Base-by-base conservation (phyloP, 495 filamentous ascomycete species). In the Chaetomium cochliodes region DNA sequence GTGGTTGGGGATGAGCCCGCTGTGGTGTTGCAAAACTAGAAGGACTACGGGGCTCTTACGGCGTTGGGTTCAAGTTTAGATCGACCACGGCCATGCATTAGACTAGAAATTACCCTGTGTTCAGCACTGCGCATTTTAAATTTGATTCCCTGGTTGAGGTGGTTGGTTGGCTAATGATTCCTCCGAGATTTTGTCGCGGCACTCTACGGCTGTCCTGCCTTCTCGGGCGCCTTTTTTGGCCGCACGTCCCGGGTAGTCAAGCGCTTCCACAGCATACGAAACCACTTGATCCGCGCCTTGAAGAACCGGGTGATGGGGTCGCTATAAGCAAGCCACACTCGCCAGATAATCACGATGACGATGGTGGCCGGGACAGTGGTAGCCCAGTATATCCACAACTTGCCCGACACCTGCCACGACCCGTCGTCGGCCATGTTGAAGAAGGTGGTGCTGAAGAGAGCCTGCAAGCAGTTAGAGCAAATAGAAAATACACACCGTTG, bases 361-460 rank as follows among this genome's bases (percentile, higher is more conserved):
- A 72, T 65, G 22, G 69, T 72, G 2, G 63, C 61, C 11, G 69
- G 69, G 1, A 72, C 33, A 1, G 65, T 70, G 3, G 63, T 68
- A 15, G 47, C 65, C 44, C 62, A 72, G 30, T 70, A 70, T 5
- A 70, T 60, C 67, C 70, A 72, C 44, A 65, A 25, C 44, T 67
- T 64, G 51, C 28, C 52, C 1, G 65, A 67, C 0, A 70, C 63
- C 25, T 58, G 22, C 70, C 70, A 72, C 0, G 25, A 42, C 13
- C 62, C 60, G 13, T 63, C 59, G 42, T 58, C 67, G 18, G 28
- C 23, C 8, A 50, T 66, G n/a, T 28, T 63, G 56, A 72, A 72
- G 56, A 72, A 72, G 0, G 67, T 72, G 7, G 70, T 72, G 60
- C 70, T 70, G 57, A 72, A 72, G 37, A 72, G 28, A 13, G 70